Base-by-base conservation (phyloP, 2,329 filamentous ascomycete species). In the Ophiostoma ips region DNA sequence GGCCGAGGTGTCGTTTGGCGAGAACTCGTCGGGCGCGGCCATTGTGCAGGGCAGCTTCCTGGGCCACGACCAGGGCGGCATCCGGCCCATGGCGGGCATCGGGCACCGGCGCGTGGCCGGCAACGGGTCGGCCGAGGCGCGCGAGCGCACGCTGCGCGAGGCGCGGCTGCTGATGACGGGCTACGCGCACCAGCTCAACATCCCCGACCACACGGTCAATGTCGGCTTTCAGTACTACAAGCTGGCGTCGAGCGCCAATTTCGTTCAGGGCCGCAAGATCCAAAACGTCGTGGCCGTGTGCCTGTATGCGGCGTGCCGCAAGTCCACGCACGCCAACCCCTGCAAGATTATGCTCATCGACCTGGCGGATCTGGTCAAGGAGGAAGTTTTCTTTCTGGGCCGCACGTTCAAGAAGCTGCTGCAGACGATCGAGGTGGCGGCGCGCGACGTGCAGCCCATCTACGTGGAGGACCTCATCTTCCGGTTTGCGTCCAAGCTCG, bases 291-390 rank as follows among this genome's bases (percentile, higher is more conserved):
- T 86, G 28, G 87, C 87, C n/a, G 85, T 94, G 28, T 90, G 86
- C 61, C 73, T 98, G 30, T 98, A 96, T 58, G 83, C 87, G 50
- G 87, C 87, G 13, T 94, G 87, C 61, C 81, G 92, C 54, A 79
- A 83, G 49, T 79, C 86, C 54, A 77, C 55, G 13, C 55, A 55
- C 36, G 55, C 55, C 13, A 57, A 79, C 40, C 81, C 82, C 21
- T 94, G 92, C 62, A 84, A 83, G 38, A 75, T 92, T 57, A 89
- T 98, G 83, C 75, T 98, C 40, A 96, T 98, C 63, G 92, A 98
- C 63, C 80, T 98, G 61, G 87, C 92, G 12, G 92, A 98, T 62
- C 74, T 90, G 53, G 69, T 73, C 50, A 76, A 77, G 68, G 79
- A 92, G 62, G 95, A 95, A 58, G 90, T 98, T 21, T 98, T 94